Evolutionary conservation across 345 rosid species (phyloP), one percentile per base, ranked within the genome.

Genomic region (Clausena lansium): DNA sequence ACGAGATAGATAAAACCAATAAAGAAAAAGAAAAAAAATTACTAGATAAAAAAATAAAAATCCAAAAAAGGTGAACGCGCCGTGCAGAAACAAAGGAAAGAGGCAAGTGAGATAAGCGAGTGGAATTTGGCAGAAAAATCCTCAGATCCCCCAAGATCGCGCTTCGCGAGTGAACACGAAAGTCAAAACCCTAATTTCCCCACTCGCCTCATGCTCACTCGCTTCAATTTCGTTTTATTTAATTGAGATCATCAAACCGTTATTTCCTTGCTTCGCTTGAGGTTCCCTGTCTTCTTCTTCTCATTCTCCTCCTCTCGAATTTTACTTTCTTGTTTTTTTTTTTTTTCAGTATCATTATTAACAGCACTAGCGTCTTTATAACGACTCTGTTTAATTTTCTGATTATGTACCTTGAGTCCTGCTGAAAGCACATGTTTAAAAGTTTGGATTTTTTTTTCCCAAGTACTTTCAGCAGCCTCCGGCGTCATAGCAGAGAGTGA

Each of bases 21-120:
- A 20, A 35, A 65, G 7, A 9, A 9, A 33, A 6, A 55, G 7
- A 30, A 50, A 19, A 50, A 19, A 36, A 50, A 15, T 38, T 8
- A 15, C 22, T 15, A n/a, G n/a, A n/a, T n/a, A n/a, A 20, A 19
- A 19, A 9, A 3, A 19, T 4, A 3, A 38, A 24, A 61, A 9
- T 41, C 6, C 39, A 19, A 28, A 20, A 58, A 5, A 24, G n/a
- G 35, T 19, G 38, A 52, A 76, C 78, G 78, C 78, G 78, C 78
- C 32, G 71, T 33, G 38, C 54, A 35, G 62, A 65, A 52, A 66
- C 14, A n/a, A 24, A 24, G 25, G 2, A 76, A 50, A 64, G 71
- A 76, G 8, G 78, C 71, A 76, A 63, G 70, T 62, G 70, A 5
- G 60, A 47, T 6, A 47, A 63, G 77, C 77, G 78, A 76, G 78